Evolutionary conservation across 352 stramenopile genomes (phyloP).

Genomic region (Blastocystis sp.): DNA sequence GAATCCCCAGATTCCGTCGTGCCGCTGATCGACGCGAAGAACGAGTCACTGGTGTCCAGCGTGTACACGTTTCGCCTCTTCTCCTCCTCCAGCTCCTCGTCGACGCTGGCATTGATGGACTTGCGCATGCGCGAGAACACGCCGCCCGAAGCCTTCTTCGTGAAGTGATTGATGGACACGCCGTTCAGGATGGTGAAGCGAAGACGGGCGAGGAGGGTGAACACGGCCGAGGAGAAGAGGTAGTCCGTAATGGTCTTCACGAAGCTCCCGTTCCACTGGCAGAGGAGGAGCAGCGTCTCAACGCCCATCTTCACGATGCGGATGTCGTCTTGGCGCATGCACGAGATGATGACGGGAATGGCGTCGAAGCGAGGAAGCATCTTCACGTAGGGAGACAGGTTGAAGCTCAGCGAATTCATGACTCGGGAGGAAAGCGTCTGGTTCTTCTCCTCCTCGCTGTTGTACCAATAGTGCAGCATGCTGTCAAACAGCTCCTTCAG

Average conservation of each 20-base stretch:
- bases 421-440: background rate
- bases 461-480: background rate
- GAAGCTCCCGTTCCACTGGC: constrained; percentile 60
- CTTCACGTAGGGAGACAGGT: constrained; percentile 58
- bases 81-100: constrained; percentile 27
- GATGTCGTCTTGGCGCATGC: constrained; percentile 62
- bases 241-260: constrained; percentile 61
- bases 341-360: constrained; percentile 58
- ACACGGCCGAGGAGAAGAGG: constrained; percentile 50
- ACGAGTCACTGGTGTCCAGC: constrained; percentile 29
- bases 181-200: constrained; percentile 32
- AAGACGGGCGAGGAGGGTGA: constrained; percentile 36
- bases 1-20: background rate
- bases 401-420: constrained; percentile 59
- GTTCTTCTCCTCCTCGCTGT: background rate
- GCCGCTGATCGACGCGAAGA: background rate
- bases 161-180: constrained; percentile 16
- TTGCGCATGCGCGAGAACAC: background rate
- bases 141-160: background rate
- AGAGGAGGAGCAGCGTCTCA: constrained; percentile 46
- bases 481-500: constrained; percentile 31
- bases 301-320: constrained; percentile 35
- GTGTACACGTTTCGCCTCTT: constrained; percentile 11
- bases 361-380: constrained; percentile 57
- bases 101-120: background rate